These are phyloP conservation scores for Annona cherimola DNA, from an alignment of 164 flowering plant genomes.

Conservation along the genomic window DNA sequence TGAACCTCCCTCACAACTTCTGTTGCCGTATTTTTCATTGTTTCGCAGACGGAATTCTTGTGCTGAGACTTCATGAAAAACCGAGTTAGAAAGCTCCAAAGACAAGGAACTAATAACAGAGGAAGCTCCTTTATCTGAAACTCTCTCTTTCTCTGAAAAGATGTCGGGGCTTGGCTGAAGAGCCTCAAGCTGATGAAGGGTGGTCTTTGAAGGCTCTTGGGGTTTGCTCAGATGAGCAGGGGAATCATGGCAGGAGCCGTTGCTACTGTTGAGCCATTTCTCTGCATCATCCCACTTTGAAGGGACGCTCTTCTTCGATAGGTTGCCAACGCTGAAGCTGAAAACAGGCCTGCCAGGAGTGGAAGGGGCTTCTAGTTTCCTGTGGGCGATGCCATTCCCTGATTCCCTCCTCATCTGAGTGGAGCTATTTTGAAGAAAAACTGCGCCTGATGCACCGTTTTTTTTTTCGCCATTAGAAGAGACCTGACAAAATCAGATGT, in stretches of 20 bases:
- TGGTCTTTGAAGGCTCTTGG: slow-evolving; percentile 25
- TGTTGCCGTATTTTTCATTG: slow-evolving; percentile 44
- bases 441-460: slow-evolving; percentile 17
- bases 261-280: slow-evolving; percentile 71
- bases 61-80: slow-evolving; percentile 42
- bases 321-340: slow-evolving; percentile 54
- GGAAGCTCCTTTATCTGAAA: slow-evolving; percentile 13
- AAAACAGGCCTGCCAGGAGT: slow-evolving; percentile 90
- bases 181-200: slow-evolving; percentile 21
- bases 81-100: slow-evolving; percentile 14
- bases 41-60: slow-evolving; percentile 39
- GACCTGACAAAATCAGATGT: slow-evolving; percentile 81
- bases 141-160: slow-evolving; percentile 48
- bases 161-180: slow-evolving; percentile 35
- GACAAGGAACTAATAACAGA: slow-evolving; percentile 9
- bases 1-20: slow-evolving; percentile 39
- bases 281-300: slow-evolving; percentile 98
- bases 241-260: slow-evolving; percentile 60
- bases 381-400: slow-evolving; percentile 20
- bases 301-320: slow-evolving; percentile 59
- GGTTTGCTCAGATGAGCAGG: slow-evolving; percentile 48
- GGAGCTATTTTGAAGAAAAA: slow-evolving; percentile 25
- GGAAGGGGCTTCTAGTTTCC: slow-evolving; percentile 61
- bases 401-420: slow-evolving; percentile 47
- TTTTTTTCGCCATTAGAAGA: slow-evolving; percentile 38